phyloP scores from a whole-genome alignment of 345 rosid species.

The Arabis hirsuta region DNA sequence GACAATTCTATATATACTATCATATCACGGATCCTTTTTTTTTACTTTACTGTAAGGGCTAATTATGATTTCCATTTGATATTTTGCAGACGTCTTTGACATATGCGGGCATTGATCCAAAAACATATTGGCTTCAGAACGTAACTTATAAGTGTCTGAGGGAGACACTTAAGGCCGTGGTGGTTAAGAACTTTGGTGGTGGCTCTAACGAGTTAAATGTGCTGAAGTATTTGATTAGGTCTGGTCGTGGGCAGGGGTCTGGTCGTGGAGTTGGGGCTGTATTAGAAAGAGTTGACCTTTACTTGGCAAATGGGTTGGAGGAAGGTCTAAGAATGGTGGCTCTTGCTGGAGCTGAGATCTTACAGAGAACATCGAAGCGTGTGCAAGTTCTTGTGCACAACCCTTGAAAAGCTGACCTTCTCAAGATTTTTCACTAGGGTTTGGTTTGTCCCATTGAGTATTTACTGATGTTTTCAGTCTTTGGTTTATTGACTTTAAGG shows the following conservation, averaged over 20 bases:
- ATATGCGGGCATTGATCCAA: background rate
- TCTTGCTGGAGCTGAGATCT: background rate
- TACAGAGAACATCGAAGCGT: background rate
- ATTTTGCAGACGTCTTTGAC: background rate
- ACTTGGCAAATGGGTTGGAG: background rate
- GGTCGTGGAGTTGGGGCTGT: background rate
- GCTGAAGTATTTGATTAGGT: constrained; percentile 2
- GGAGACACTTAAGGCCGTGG: constrained; percentile 11
- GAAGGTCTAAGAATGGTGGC: background rate
- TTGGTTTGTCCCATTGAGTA: background rate
- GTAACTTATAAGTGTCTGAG: background rate
- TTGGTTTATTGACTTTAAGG: background rate
- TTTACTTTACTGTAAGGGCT: no score
- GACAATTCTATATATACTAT: no score
- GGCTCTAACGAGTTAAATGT: background rate
- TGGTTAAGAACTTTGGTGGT: background rate
- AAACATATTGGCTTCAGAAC: background rate
- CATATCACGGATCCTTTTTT: no score
- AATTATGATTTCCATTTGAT: background rate
- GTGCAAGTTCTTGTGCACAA: constrained; percentile 1
- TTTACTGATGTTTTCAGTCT: background rate
- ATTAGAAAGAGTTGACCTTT: background rate
- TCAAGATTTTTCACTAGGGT: background rate
- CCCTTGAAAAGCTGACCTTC: background rate
- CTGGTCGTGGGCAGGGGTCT: background rate